Evolutionary conservation across 2,329 filamentous ascomycete species (phyloP), one percentile per base, ranked within the genome.

Genomic region (Penicillium sp.): DNA sequence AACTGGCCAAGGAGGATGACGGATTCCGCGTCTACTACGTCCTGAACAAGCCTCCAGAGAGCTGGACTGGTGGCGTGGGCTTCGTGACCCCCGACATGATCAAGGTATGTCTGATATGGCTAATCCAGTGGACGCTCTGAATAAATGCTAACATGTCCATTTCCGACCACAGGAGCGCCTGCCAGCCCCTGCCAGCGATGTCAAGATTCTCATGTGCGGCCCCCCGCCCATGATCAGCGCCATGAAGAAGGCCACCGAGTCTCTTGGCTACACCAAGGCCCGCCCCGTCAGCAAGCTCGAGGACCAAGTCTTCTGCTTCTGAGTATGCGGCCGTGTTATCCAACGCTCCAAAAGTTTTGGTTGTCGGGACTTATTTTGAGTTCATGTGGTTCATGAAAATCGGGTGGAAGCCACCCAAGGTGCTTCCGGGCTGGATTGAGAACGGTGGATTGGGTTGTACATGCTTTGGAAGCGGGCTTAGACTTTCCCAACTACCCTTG

Each of bases 291-390:
- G 90, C 82, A 97, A 97, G 80, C 82, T 97, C 38, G 86, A 91
- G 65, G 93, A 98, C 68, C 93, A 97, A 71, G 87, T 98, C 55
- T 98, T 98, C 74, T 89, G 87, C 63, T 98, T 98, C 72, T 89
- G 86, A 70, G 39, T 28, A 15, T 18, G 17, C 10, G 6, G 25
- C n/a, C n/a, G n/a, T n/a, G 19, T 8, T 13, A 18, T 20, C 7
- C 21, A 23, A 23, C 16, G 5, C 13, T 3, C 10, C 18, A 18
- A 19, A 29, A 28, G 23, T 28, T 18, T 29, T 3, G 7, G 25
- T 9, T 27, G 14, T 7, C 7, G 21, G 21, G 21, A 7, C 7
- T 23, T 27, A 27, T 29, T 13, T 16, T n/a, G n/a, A n/a, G n/a
- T 11, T 15, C 10, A 11, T 30, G 17, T 4, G 25, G 25, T 4